Base-by-base conservation (phyloP, 2,329 filamentous ascomycete species). In the Leptographium procerum region DNA sequence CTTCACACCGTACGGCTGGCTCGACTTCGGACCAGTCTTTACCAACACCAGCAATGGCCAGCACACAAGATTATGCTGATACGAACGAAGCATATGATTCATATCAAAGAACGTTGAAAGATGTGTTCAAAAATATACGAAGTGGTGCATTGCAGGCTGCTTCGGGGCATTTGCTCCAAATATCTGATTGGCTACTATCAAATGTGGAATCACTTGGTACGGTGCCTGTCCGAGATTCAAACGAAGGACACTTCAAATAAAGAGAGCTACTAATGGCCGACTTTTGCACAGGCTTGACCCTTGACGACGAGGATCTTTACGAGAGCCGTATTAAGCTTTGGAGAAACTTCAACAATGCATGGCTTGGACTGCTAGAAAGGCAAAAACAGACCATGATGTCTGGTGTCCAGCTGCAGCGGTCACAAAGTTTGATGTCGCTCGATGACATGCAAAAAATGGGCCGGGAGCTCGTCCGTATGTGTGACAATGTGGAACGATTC, bases 321-420 rank as follows among this genome's bases (percentile, higher is more conserved):
- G 74, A 79, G 58, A 86, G 94, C 65, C 85, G 91, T 58, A 81
- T 96, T 64, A 86, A 86, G 67, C 75, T 97, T 8, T 99, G 94
- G 94, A 85, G 88, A 66, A 88, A 96, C 65, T 96, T 97, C 75
- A 97, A 99, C 71, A 81, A 89, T 60, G 91, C 89, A 60, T 97
- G 92, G 92, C 80, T 96, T 43, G 82, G 86, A 5, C 76, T 94
- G 8, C 83, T 91, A 55, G 89, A 94, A 69, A 88, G 84, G 64
- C 91, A 97, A 69, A 89, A 88, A 67, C 87, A 95, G 57, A 74
- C 91, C 69, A 77, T 87, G 67, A 76, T 79, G 56, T 80, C 80
- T 0, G 80, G 80, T 22, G 77, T 81, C 62, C 77, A 81, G 59
- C 74, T 79, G 4, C 77, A 81, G 56, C 79, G 82, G 43, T 71